Evolutionary conservation across 2,329 filamentous ascomycete genomes (phyloP), one percentile per base, ranked within the genome.

Genomic region (Fusarium sp.): DNA sequence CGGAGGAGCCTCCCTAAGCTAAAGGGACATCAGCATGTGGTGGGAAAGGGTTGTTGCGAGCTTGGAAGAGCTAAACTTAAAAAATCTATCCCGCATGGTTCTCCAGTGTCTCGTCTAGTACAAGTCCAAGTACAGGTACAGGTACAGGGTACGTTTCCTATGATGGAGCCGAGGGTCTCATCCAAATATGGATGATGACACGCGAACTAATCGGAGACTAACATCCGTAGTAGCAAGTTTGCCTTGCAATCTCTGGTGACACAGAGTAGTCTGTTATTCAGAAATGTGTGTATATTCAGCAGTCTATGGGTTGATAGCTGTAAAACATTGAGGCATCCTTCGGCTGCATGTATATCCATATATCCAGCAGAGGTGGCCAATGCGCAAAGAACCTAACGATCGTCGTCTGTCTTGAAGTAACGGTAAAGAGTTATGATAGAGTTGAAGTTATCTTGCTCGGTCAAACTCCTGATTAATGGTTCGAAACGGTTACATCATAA

Each of bases 41-140:
- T 65, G 62, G 62, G 62, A 65, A 65, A 65, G 62, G 62, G 62
- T 65, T 65, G 46, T 61, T 65, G 28, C 21, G 44, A 54, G 21
- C 31, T 52, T n/a, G 37, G 25, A 37, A 66, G 37, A 66, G 43
- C 48, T 65, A 66, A 65, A 66, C 62, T 65, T 55, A 63, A 30
- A 54, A 54, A 37, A 37, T n/a, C 18, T 12, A 37, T 37, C 41
- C 37, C 50, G 26, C 42, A 53, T 54, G 62, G 30, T 65, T 44
- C 62, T 48, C 61, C 52, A 65, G 39, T 28, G 16, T 46, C 18
- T 12, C 11, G 25, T 50, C 37, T 52, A 28, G 49, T 52, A 51
- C 21, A 31, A 30, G 21, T 34, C 25, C 37, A 48, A 25, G 23
- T 31, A 7, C 30, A 31, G 7, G 13, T 30, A 30, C 28, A 31